These are phyloP conservation scores for Vitis hybrid DNA, from an alignment of 177 flowering plant species.

Conservation along the genomic window DNA sequence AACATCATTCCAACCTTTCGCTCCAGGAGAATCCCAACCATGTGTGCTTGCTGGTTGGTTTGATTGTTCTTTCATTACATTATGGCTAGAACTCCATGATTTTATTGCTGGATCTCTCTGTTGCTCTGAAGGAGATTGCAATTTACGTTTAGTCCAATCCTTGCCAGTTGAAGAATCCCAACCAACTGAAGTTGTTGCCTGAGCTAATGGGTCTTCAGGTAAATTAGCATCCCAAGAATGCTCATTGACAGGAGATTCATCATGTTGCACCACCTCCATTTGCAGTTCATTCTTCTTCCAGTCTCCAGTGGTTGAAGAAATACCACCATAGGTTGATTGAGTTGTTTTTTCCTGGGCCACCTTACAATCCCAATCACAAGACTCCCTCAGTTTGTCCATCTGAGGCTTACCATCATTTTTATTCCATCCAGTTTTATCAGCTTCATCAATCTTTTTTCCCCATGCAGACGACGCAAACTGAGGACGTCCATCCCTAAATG, in stretches of 20 bases:
- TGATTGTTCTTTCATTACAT: not conserved
- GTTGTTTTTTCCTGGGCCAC: not conserved
- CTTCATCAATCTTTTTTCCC: constrained; percentile 11
- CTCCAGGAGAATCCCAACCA: constrained; percentile 4
- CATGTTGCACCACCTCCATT: not conserved
- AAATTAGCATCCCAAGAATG: constrained; percentile 5
- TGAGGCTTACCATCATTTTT: not conserved
- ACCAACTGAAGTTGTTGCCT: not conserved
- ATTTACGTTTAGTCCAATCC: not conserved
- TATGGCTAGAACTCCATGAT: not conserved
- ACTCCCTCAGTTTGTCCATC: not conserved
- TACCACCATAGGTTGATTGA: constrained; percentile 7
- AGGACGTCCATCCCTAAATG: not conserved
- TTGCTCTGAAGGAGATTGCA: not conserved
- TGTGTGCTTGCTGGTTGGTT: not conserved
- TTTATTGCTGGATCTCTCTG: not conserved
- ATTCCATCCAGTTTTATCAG: constrained; percentile 10
- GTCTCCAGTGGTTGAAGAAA: constrained; percentile 1
- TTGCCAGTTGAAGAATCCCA: constrained; percentile 4
- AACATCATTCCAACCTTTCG: constrained; percentile 5
- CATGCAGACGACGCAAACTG: constrained; percentile 7
- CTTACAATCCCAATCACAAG: constrained; percentile 18
- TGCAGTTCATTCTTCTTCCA: not conserved
- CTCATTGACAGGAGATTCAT: constrained; percentile 2
- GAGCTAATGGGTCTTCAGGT: not conserved